A percentile compares a stretch with the other conserved stretches of the same genome.
Evolutionary conservation across 2,329 filamentous ascomycete species (phyloP).

Genomic region (Biscogniauxia sp.): DNA sequence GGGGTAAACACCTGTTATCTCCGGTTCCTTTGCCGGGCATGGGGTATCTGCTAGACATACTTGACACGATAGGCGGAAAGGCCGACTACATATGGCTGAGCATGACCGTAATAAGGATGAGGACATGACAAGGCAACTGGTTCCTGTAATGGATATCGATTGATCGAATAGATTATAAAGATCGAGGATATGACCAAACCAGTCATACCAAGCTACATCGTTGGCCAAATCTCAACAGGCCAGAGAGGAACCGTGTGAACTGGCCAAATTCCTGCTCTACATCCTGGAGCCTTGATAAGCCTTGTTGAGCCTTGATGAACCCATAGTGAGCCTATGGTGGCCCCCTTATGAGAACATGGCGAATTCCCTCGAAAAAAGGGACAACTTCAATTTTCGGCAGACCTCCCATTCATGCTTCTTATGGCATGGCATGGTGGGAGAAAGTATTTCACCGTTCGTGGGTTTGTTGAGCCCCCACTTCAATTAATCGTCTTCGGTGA

Average conservation of each 20-base stretch:
- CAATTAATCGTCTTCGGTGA: background rate
- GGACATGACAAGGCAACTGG: background rate
- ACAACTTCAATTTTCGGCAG: background rate
- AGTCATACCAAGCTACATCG: background rate
- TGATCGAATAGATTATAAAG: background rate
- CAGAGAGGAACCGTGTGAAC: background rate
- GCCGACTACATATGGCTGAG: background rate
- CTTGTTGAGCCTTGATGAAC: background rate
- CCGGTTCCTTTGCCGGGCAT: background rate
- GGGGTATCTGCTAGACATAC: background rate
- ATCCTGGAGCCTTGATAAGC: background rate
- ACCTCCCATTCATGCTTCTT: background rate
- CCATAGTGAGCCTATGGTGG: too few species aligned
- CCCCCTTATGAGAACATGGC: too few species aligned
- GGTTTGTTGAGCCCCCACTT: background rate
- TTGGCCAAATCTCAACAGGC: background rate
- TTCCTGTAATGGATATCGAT: background rate
- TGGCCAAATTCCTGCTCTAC: background rate
- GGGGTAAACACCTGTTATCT: background rate
- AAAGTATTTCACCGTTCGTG: background rate
- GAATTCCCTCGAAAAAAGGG: background rate
- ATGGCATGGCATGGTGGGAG: background rate
- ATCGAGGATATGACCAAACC: background rate
- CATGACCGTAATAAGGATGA: background rate
- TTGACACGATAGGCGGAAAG: background rate